phyloP scores from a whole-genome alignment of 2,329 filamentous ascomycete species.

The Penicillium oxalicum region DNA sequence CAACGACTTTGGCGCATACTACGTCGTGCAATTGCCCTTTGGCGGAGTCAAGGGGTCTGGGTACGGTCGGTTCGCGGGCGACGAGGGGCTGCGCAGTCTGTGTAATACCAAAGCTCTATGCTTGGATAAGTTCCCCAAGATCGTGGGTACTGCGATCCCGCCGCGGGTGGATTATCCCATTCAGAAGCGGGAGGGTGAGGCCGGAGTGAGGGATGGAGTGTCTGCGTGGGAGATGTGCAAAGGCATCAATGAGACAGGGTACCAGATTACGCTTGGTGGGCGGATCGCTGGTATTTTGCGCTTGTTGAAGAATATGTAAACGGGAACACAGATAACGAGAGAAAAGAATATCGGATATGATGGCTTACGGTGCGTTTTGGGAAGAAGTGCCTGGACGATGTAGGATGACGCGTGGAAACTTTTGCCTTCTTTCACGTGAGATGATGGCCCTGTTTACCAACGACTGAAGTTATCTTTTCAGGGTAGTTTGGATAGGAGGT shows the following conservation, averaged over 20 bases:
- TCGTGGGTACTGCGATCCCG: constrained; percentile 70
- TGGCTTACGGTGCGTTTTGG: too few relatives aligned
- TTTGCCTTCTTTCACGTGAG: too few relatives aligned
- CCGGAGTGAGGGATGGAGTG: constrained; percentile 45
- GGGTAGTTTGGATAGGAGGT: too few relatives aligned
- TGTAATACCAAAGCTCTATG: constrained; percentile 88
- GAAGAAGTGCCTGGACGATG: too few relatives aligned
- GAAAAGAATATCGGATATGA: too few relatives aligned
- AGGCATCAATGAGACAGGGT: constrained; percentile 43
- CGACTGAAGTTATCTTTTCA: too few relatives aligned
- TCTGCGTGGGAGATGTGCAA: constrained; percentile 55
- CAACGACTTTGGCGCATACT: constrained; percentile 92
- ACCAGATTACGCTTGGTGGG: constrained; percentile 40
- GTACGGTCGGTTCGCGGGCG: constrained; percentile 87
- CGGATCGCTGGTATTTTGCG: constrained; percentile 34
- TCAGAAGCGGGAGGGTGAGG: constrained; percentile 48
- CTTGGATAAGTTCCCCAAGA: constrained; percentile 58
- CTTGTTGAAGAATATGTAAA: constrained; percentile 36
- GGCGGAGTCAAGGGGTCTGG: constrained; percentile 84
- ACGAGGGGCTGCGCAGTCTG: constrained; percentile 75
- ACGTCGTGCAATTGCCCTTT: constrained; percentile 91
- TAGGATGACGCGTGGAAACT: too few relatives aligned
- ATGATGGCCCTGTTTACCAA: too few relatives aligned
- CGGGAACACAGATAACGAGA: not conserved
- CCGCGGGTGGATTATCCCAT: constrained; percentile 77